Percentiles rank a stretch among this genome's conserved stretches.
Conservation (phyloP, 306 rosid genomes). For the Cicer pinnatifidum region DNA sequence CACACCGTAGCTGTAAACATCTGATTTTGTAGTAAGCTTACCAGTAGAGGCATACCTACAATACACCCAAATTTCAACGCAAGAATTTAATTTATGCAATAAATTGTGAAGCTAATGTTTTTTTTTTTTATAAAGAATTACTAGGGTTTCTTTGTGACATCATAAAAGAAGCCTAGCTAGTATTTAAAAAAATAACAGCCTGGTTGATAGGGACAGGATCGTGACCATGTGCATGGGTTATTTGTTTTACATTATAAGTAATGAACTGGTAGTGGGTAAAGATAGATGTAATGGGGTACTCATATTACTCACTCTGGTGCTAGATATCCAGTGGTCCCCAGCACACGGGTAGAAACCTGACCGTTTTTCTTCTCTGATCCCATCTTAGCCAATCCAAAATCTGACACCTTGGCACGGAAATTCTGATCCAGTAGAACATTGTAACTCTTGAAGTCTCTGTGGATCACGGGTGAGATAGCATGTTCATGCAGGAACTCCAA, state of each 20-base stretch:
- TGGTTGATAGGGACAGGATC: conserved; percentile 51
- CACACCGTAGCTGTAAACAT: conserved; percentile 91
- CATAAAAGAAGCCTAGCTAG: background rate
- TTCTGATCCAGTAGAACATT: conserved; percentile 75
- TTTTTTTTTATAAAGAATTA: background rate
- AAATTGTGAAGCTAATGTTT: conserved; percentile 1
- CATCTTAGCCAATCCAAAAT: conserved; percentile 87
- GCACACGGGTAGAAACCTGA: conserved; percentile 80
- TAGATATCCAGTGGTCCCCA: conserved; percentile 94
- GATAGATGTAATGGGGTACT: conserved; percentile 36
- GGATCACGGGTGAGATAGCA: conserved; percentile 77
- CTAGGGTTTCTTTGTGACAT: background rate
- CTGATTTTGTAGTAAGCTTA: conserved; percentile 89
- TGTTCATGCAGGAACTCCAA: conserved; percentile 89
- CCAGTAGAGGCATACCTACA: conserved; percentile 89
- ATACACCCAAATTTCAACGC: conserved; percentile 35
- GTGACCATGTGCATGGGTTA: conserved; percentile 57
- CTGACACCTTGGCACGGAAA: conserved; percentile 86
- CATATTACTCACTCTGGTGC: conserved; percentile 94
- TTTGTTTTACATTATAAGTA: conserved; percentile 44
- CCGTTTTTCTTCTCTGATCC: conserved; percentile 85
- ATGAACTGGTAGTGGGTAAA: conserved; percentile 34
- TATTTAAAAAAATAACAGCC: conserved; percentile 49
- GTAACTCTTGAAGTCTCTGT: conserved; percentile 82
- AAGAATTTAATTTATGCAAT: background rate